Conservation (phyloP, 768 basidiomycete species). For the Panaeolus cyanescens region DNA sequence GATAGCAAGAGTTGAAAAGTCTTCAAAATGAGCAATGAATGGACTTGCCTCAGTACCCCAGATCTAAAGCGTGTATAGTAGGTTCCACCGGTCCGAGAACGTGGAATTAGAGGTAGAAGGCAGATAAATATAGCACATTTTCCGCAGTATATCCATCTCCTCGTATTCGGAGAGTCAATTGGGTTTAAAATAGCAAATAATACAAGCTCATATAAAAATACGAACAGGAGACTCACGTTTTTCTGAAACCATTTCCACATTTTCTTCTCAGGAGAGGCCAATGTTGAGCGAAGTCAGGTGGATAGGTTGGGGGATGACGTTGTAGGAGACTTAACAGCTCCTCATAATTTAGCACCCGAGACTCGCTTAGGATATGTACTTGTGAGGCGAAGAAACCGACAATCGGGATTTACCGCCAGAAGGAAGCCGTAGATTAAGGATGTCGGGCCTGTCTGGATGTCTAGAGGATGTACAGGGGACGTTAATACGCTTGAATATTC, state of each 20-base stretch:
- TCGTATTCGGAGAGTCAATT: not conserved
- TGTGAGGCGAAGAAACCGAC: not conserved
- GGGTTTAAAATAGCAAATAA: not conserved
- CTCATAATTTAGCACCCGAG: not conserved
- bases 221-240: not conserved
- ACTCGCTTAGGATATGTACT: not conserved
- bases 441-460: not conserved
- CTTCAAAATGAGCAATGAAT: conserved; percentile 1
- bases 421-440: not conserved
- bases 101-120: conserved; percentile 3
- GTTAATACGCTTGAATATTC: not conserved
- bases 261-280: not conserved
- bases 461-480: not conserved
- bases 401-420: not conserved
- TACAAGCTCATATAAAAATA: conserved; percentile 1
- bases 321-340: not conserved
- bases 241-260: not conserved
- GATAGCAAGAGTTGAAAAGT: not conserved
- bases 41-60: conserved; percentile 1
- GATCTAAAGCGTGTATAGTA: not conserved
- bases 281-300: not conserved
- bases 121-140: not conserved
- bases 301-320: not conserved
- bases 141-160: conserved; percentile 1
- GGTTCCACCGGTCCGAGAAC: not conserved